Percentiles rank a stretch among this genome's conserved stretches.
Evolutionary conservation across 345 rosid genomes (phyloP).

Genomic region (Aquilaria yunnanensis): DNA sequence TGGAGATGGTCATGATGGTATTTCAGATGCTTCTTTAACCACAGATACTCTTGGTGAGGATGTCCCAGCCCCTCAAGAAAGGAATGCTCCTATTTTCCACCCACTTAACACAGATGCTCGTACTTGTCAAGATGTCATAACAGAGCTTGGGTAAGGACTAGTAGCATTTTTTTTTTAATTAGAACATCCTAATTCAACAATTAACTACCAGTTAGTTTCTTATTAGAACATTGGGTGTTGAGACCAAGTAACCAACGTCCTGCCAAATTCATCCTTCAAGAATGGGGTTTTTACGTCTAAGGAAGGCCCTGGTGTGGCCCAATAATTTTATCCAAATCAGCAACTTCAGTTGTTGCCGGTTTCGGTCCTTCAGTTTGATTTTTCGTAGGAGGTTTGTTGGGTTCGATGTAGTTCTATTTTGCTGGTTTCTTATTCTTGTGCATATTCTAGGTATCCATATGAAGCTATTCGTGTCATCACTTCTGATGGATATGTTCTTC

Average conservation of each 20-base stretch:
- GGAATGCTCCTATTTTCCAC: slow-evolving; percentile 39
- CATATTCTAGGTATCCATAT: slow-evolving; percentile 67
- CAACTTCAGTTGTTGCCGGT: no score
- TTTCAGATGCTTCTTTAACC: slow-evolving; percentile 31
- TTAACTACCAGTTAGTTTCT: no score
- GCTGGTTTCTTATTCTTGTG: slow-evolving; percentile 11
- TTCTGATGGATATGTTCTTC: slow-evolving; percentile 90
- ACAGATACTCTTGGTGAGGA: slow-evolving; percentile 58
- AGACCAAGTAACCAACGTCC: no score
- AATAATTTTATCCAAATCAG: no score
- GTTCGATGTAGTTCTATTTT: not conserved
- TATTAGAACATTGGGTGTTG: no score
- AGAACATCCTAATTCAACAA: no score
- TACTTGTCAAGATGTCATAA: slow-evolving; percentile 92
- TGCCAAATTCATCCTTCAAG: no score
- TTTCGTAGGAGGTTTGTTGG: no score
- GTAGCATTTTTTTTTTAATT: slow-evolving; percentile 8
- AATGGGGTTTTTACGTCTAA: no score
- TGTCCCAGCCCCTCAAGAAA: slow-evolving; percentile 55
- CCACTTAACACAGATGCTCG: slow-evolving; percentile 88
- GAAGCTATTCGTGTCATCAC: slow-evolving; percentile 92
- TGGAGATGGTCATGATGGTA: slow-evolving; percentile 17
- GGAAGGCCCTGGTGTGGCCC: no score
- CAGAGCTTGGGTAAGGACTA: slow-evolving; percentile 80
- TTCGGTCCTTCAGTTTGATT: no score